These are phyloP conservation scores for Fusarium neocosmosporiellum DNA, from an alignment of 2,329 filamentous ascomycete genomes.

Conservation along the genomic window DNA sequence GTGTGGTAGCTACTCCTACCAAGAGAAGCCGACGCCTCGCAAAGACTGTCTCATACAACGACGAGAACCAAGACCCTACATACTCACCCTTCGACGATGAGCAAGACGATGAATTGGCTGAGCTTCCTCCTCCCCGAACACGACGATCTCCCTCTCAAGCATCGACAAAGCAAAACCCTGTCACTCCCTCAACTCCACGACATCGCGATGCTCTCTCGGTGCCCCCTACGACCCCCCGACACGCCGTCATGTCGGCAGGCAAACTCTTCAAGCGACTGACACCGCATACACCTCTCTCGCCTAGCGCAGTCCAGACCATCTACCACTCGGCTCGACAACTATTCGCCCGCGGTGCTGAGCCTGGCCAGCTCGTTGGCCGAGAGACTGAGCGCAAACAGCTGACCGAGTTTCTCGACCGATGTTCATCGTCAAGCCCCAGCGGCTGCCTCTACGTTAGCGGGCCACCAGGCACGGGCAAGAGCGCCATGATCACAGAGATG, in stretches of 20 bases:
- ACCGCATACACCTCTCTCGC: slow-evolving; percentile 78
- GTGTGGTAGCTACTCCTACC: slow-evolving; percentile 47
- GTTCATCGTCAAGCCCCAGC: slow-evolving; percentile 68
- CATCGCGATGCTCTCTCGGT: slow-evolving; percentile 82
- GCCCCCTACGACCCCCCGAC: slow-evolving; percentile 82
- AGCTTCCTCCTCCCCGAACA: slow-evolving; percentile 46
- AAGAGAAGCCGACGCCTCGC: slow-evolving; percentile 60
- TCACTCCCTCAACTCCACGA: slow-evolving; percentile 79
- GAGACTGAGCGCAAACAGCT: slow-evolving; percentile 76
- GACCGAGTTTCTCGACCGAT: slow-evolving; percentile 73
- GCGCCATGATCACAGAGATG: slow-evolving; percentile 88
- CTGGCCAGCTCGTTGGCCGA: slow-evolving; percentile 80
- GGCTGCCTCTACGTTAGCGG: slow-evolving; percentile 96
- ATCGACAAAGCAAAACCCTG: slow-evolving; percentile 58
- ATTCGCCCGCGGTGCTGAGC: slow-evolving; percentile 83
- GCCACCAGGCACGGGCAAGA: slow-evolving; percentile 96
- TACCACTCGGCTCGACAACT: slow-evolving; percentile 90
- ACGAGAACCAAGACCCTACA: slow-evolving; percentile 72
- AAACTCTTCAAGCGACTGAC: slow-evolving; percentile 82
- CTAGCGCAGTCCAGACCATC: slow-evolving; percentile 76
- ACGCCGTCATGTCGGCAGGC: slow-evolving; percentile 81
- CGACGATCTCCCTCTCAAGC: slow-evolving; percentile 46
- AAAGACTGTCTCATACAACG: slow-evolving; percentile 62
- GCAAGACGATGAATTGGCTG: slow-evolving; percentile 54
- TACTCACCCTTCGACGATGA: slow-evolving; percentile 50